These are phyloP conservation scores for Tolypocladium ophioglossoides DNA, from an alignment of 2,329 filamentous ascomycete genomes.

Conservation along the genomic window DNA sequence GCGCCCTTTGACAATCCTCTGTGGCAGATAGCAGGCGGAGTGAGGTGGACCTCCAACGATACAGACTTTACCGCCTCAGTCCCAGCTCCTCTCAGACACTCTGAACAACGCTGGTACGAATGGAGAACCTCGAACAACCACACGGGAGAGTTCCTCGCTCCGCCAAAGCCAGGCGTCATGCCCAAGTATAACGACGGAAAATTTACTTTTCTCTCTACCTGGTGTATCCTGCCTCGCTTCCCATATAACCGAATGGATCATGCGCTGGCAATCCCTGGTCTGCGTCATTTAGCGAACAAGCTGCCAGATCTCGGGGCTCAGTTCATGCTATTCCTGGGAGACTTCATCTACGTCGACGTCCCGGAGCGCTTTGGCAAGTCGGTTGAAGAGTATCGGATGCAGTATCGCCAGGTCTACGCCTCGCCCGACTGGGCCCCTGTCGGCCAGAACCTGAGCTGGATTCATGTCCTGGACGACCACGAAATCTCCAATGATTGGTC, in stretches of 20 bases:
- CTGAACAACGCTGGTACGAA: conserved; percentile 65
- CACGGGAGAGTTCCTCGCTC: conserved; percentile 68
- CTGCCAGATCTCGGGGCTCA: conserved; percentile 64
- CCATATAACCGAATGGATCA: conserved; percentile 82
- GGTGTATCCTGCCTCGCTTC: conserved; percentile 84
- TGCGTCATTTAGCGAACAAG: conserved; percentile 64
- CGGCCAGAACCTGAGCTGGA: conserved; percentile 80
- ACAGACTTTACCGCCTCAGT: conserved; percentile 77
- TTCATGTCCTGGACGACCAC: conserved; percentile 93
- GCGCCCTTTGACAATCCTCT: conserved; percentile 42
- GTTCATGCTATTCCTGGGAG: conserved; percentile 73
- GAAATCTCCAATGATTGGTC: conserved; percentile 85
- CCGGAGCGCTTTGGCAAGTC: conserved; percentile 66
- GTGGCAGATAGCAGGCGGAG: conserved; percentile 58
- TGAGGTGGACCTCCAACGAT: conserved; percentile 57
- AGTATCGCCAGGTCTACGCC: conserved; percentile 92
- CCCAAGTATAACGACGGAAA: conserved; percentile 51
- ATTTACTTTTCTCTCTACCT: conserved; percentile 86
- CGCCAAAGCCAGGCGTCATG: conserved; percentile 58
- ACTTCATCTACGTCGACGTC: conserved; percentile 88
- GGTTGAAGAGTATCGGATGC: conserved; percentile 69
- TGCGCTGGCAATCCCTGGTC: conserved; percentile 69
- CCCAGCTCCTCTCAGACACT: conserved; percentile 50
- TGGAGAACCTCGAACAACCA: conserved; percentile 84
- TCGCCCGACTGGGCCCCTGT: conserved; percentile 82